Conservation (phyloP, 2,329 filamentous ascomycete genomes). For the Colletotrichum lini region DNA sequence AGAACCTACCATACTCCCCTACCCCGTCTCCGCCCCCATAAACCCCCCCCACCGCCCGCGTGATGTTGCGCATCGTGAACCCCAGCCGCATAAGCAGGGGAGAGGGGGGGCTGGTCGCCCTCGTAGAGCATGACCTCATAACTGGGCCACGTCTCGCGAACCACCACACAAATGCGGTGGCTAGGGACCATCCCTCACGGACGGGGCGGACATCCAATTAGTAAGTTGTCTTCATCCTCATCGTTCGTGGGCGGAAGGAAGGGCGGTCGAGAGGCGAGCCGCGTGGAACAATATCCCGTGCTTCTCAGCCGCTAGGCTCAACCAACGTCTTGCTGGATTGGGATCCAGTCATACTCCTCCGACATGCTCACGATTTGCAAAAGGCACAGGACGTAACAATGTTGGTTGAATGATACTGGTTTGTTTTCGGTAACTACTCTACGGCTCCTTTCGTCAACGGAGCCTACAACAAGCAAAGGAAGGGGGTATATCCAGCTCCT, state of each 20-base stretch:
- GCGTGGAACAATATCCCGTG: too few relatives aligned
- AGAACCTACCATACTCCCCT: too few relatives aligned
- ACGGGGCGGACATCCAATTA: too few relatives aligned
- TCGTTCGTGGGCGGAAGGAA: neutral
- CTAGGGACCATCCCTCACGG: too few relatives aligned
- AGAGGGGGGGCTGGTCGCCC: neutral
- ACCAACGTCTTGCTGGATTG: too few relatives aligned
- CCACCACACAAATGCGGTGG: neutral
- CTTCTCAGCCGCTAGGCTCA: too few relatives aligned
- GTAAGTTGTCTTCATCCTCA: neutral
- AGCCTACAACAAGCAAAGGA: constrained; percentile 32
- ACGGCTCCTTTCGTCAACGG: neutral
- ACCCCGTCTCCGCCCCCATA: too few relatives aligned
- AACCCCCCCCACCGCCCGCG: neutral
- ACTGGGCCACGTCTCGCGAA: neutral
- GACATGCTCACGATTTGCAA: neutral
- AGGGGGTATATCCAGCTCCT: constrained; percentile 40
- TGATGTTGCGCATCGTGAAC: neutral
- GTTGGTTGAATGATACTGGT: constrained; percentile 19
- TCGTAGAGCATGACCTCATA: constrained; percentile 8
- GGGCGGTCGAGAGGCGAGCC: too few relatives aligned
- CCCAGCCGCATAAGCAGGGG: constrained; percentile 14
- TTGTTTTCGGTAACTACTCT: constrained; percentile 19
- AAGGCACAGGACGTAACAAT: neutral
- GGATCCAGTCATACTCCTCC: too few relatives aligned